Evolutionary conservation across 164 flowering plant species (phyloP).

Genomic region (Annona squamosa): DNA sequence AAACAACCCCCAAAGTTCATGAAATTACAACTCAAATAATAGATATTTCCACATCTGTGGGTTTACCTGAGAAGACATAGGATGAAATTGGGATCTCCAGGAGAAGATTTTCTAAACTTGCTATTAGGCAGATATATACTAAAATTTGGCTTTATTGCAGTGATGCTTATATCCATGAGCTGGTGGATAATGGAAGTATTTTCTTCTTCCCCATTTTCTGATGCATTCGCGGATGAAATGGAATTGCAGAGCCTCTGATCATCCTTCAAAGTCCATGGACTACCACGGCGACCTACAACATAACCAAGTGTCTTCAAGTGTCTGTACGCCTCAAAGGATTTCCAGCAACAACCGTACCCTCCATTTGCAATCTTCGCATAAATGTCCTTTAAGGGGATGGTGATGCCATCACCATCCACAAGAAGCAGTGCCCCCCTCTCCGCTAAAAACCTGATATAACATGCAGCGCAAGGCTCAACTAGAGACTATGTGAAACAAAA

Average conservation of each 20-base stretch:
- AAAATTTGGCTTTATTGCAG: conserved; percentile 38
- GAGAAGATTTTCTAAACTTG: conserved; percentile 71
- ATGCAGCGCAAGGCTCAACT: too few species aligned
- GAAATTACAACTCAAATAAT: background rate
- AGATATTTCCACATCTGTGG: background rate
- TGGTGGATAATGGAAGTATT: conserved; percentile 13
- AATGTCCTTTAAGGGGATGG: conserved; percentile 34
- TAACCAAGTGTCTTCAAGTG: conserved; percentile 79
- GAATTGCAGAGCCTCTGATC: conserved; percentile 11
- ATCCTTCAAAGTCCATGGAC: conserved; percentile 56
- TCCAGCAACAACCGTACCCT: conserved; percentile 58
- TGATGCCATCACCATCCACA: conserved; percentile 24
- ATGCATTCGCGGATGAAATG: conserved; percentile 1
- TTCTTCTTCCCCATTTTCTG: conserved; percentile 13
- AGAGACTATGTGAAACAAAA: background rate
- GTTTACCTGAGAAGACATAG: conserved; percentile 51
- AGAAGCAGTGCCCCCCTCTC: conserved; percentile 68
- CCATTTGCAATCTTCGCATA: conserved; percentile 41
- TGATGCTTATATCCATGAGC: conserved; percentile 34
- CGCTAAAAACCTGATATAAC: conserved; percentile 22
- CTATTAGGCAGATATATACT: conserved; percentile 81
- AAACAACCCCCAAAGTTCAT: background rate
- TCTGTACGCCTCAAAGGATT: conserved; percentile 55
- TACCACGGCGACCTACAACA: conserved; percentile 56
- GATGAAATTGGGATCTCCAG: conserved; percentile 61